phyloP scores from a whole-genome alignment of 1,284 basidiomycete species.

The Apiotrichum sp. region DNA sequence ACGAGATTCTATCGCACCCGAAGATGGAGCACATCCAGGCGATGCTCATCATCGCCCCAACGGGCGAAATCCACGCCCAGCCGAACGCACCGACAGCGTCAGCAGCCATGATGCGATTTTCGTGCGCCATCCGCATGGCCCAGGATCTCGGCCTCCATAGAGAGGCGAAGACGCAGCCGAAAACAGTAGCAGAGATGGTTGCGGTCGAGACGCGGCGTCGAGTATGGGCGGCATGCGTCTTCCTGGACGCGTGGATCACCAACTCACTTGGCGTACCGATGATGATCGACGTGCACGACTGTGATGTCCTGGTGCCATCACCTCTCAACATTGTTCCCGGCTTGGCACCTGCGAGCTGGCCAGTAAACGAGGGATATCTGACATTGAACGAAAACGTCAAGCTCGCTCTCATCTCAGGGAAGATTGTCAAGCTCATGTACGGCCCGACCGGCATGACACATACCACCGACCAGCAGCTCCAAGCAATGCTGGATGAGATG shows the following conservation, averaged over 20 bases:
- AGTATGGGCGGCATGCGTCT: conserved; percentile 84
- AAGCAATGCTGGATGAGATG: conserved; percentile 64
- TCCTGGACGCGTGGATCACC: conserved; percentile 74
- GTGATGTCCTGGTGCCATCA: conserved; percentile 78
- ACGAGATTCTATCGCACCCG: conserved; percentile 82
- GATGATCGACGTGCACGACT: conserved; percentile 89
- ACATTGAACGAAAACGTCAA: conserved; percentile 66
- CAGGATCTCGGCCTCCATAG: conserved; percentile 89
- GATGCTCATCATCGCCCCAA: conserved; percentile 56
- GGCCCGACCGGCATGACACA: conserved; percentile 79
- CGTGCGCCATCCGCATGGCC: conserved; percentile 74
- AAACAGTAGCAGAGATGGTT: conserved; percentile 33
- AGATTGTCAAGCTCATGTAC: conserved; percentile 75
- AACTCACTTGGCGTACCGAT: conserved; percentile 52
- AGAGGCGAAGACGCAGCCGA: conserved; percentile 41
- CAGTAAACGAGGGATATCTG: conserved; percentile 24
- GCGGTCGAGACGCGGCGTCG: conserved; percentile 74
- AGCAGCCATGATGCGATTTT: conserved; percentile 38
- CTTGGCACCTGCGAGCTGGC: conserved; percentile 56
- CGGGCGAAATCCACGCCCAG: conserved; percentile 47
- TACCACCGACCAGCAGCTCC: conserved; percentile 69
- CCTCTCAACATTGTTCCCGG: conserved; percentile 53
- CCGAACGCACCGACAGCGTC: conserved; percentile 44
- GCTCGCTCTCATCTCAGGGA: conserved; percentile 76
- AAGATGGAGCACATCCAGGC: conserved; percentile 84